phyloP scores from a whole-genome alignment of 2,329 filamentous ascomycete genomes.

The Xylaria sp. region DNA sequence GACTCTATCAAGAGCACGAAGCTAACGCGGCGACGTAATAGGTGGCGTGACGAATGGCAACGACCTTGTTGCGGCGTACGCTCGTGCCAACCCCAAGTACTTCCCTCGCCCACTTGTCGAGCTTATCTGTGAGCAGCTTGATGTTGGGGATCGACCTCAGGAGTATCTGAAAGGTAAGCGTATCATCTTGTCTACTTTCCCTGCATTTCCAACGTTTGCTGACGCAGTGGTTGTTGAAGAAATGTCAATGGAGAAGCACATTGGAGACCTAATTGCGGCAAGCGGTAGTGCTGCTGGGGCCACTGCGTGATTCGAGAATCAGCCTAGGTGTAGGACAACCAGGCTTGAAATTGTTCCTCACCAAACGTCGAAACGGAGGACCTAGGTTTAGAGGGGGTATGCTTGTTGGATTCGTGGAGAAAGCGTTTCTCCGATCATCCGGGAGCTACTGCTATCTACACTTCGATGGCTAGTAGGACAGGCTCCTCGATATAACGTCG shows the following conservation, averaged over 20 bases:
- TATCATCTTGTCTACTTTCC: not conserved
- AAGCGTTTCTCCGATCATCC: too few relatives aligned
- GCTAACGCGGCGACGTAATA: conserved; percentile 40
- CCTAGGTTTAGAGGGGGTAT: not conserved
- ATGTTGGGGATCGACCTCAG: conserved; percentile 61
- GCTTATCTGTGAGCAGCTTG: conserved; percentile 55
- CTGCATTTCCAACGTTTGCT: conserved; percentile 7
- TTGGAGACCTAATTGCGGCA: conserved; percentile 19
- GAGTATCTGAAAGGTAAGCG: conserved; percentile 54
- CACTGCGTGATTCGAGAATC: conserved; percentile 16
- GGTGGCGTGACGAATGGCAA: conserved; percentile 67
- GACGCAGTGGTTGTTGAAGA: conserved; percentile 11
- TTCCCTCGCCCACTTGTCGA: conserved; percentile 59
- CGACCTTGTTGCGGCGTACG: conserved; percentile 64
- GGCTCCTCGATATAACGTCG: too few relatives aligned
- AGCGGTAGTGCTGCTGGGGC: conserved; percentile 2
- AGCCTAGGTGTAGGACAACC: not conserved
- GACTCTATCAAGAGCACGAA: not conserved
- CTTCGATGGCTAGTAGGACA: too few relatives aligned
- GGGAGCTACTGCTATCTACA: too few relatives aligned
- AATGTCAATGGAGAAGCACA: conserved; percentile 22
- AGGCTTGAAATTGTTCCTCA: not conserved
- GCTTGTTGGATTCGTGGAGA: not conserved
- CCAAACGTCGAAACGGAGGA: not conserved
- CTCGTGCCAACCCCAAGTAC: conserved; percentile 54